These are phyloP conservation scores for Chlorella sorokiniana DNA, from an alignment of 139 green algal species.

Conservation along the genomic window DNA sequence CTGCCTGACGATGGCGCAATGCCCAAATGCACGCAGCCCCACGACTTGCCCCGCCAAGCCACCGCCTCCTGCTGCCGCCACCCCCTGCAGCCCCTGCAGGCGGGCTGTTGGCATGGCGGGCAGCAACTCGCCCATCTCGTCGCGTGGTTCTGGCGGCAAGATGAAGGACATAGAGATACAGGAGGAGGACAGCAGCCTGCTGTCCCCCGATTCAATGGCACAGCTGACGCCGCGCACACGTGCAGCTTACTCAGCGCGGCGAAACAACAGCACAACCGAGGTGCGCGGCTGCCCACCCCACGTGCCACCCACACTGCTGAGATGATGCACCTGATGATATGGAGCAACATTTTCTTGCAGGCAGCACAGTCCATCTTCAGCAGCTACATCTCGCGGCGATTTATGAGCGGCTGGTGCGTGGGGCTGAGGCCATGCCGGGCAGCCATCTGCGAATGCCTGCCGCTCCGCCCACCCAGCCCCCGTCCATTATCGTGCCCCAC, in stretches of 20 bases:
- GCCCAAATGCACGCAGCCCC: no score
- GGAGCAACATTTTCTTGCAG: neutral
- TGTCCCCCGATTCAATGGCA: neutral
- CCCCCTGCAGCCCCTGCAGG: neutral
- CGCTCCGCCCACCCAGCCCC: neutral
- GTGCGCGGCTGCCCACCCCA: neutral
- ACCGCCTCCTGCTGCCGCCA: neutral
- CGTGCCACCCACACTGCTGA: neutral
- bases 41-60: no score
- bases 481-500: neutral
- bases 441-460: neutral
- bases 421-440: neutral
- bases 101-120: neutral
- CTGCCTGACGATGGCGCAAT: no score
- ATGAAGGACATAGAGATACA: neutral
- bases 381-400: conserved; percentile 61
- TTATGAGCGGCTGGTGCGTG: conserved; percentile 58
- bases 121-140: neutral
- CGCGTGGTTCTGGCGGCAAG: neutral
- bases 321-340: neutral
- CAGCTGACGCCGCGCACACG: neutral
- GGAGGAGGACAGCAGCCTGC: neutral
- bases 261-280: neutral
- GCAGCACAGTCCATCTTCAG: conserved; percentile 41
- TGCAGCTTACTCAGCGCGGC: neutral